Conservation (phyloP, 768 basidiomycete species). For the Termitomyces sp. region DNA sequence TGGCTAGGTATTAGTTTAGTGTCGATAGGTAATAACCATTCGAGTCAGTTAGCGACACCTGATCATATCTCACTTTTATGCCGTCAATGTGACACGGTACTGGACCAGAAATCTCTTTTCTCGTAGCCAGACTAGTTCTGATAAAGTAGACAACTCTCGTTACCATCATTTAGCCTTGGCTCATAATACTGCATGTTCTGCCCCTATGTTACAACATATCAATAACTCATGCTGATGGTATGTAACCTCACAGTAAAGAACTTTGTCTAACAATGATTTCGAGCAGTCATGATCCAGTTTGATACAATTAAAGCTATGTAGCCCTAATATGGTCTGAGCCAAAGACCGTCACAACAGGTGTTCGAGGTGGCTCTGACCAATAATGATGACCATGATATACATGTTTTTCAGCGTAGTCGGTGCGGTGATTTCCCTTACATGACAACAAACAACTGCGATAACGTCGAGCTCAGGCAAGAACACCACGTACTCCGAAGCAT, state of each 20-base stretch:
- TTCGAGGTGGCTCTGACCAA: not conserved
- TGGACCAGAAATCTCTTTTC: too few relatives aligned
- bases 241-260: not conserved
- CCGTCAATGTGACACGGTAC: too few relatives aligned
- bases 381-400: not conserved
- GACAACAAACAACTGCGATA: not conserved
- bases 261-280: not conserved
- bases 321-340: too few relatives aligned
- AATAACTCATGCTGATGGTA: not conserved
- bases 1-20: too few relatives aligned
- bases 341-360: too few relatives aligned
- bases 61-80: not conserved
- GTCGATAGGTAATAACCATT: too few relatives aligned
- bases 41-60: not conserved
- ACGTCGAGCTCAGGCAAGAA: not conserved
- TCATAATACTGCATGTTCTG: not conserved
- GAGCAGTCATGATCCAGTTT: not conserved
- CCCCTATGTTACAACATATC: not conserved
- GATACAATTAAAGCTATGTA: too few relatives aligned
- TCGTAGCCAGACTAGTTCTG: not conserved
- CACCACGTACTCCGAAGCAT: not conserved
- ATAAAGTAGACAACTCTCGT: not conserved
- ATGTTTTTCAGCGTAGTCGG: not conserved
- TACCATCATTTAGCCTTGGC: not conserved
- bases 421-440: not conserved